Base-by-base conservation (phyloP, 768 basidiomycete genomes). In the Lactarius evosmus region DNA sequence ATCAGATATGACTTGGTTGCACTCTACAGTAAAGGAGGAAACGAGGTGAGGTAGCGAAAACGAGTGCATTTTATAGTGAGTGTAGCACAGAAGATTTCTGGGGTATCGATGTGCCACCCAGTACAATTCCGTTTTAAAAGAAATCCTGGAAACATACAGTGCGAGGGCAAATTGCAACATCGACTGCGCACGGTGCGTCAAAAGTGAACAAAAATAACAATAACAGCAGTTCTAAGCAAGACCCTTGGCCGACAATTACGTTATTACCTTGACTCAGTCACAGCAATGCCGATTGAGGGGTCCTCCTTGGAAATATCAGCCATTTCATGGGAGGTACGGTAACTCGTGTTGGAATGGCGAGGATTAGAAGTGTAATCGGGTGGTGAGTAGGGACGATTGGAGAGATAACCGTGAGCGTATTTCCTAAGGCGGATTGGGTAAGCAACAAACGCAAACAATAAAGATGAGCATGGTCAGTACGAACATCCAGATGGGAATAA, bases 401-500 rank as follows among this genome's bases (percentile, higher is more conserved):
- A 51, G 55, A 62, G 2, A 56, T 57, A 62, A 11, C 55, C 46
- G 29, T 62, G 14, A 2, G 25, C 55, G 22, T 30, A 38, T 62
- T 22, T 56, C 61, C 61, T 62, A n/a, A n/a, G 19, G 34, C 6
- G 32, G 22, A n/a, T 49, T 36, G 30, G 22, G 12, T 49, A 17
- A 33, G 44, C 9, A n/a, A 17, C 34, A 41, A 16, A 32, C 19
- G 36, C n/a, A 12, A 7, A 7, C 14, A 12, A 25, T 7, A 49
- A n/a, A 22, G 49, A 57, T 2, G 29, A 56, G 58, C 40, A 41
- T 33, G 7, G 17, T 40, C n/a, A 9, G 19, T 9, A 57, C 66
- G 56, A 27, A 85, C 87, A 89, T 75, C 89, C 89, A 91, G 16
- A 70, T 53, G 49, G 90, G 90, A 22, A 86, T 67, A 34, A 93